A percentile compares a stretch with the other conserved stretches of the same genome.
These are phyloP conservation scores for Rhodotorula sp. DNA, from an alignment of 1,284 basidiomycete species.

Conservation along the genomic window DNA sequence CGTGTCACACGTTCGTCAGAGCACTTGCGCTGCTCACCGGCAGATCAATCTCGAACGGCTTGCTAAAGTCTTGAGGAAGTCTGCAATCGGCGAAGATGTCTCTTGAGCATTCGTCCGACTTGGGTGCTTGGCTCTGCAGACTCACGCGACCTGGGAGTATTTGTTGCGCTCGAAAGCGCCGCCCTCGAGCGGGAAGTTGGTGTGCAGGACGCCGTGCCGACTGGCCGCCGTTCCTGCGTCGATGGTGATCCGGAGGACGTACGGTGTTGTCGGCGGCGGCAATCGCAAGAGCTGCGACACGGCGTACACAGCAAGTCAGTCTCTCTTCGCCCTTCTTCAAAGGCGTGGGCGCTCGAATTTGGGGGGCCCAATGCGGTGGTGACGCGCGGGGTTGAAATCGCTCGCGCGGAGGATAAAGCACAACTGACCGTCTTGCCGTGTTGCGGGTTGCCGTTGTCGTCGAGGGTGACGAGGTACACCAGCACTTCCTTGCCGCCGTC, in stretches of 20 bases:
- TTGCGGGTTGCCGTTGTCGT: conserved; percentile 83
- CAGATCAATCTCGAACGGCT: conserved; percentile 85
- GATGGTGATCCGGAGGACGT: conserved; percentile 82
- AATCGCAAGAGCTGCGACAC: conserved; percentile 82
- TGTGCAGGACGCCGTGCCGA: conserved; percentile 84
- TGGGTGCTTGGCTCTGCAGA: neutral
- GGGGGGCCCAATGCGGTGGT: neutral
- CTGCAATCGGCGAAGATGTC: conserved; percentile 50
- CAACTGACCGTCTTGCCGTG: conserved; percentile 73
- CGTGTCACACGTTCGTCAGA: too few relatives aligned
- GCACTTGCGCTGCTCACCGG: conserved; percentile 51
- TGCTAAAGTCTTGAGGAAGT: conserved; percentile 75
- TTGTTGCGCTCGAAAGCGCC: conserved; percentile 74
- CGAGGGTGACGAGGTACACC: conserved; percentile 80
- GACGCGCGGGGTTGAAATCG: neutral
- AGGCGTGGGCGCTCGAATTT: too few relatives aligned
- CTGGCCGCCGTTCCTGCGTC: conserved; percentile 85
- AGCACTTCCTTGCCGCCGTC: conserved; percentile 1
- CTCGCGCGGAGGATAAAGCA: neutral
- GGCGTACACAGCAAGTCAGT: neutral
- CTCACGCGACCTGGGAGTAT: conserved; percentile 75
- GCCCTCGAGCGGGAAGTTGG: conserved; percentile 91
- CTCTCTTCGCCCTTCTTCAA: too few relatives aligned
- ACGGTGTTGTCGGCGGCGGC: conserved; percentile 83
- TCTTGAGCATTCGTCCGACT: neutral